Conservation (phyloP, 345 rosid species). For the Turnera subulata region DNA sequence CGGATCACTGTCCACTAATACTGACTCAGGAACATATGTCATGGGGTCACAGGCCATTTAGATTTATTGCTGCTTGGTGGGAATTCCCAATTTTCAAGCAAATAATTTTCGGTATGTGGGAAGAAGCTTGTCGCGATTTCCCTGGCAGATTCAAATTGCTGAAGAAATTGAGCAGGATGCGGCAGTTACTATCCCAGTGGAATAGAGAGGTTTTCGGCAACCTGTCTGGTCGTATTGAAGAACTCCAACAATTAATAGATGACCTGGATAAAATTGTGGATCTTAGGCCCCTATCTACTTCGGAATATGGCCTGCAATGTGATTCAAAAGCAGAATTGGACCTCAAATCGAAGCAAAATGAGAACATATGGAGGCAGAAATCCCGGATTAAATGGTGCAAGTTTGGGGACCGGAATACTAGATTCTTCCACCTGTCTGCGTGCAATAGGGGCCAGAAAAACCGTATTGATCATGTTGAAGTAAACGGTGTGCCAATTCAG, state of each 20-base stretch:
- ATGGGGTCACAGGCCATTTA: too few relatives aligned
- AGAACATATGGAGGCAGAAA: too few relatives aligned
- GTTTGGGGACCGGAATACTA: too few relatives aligned
- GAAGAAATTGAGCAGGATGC: neutral
- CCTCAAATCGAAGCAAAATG: neutral
- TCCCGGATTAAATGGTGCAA: too few relatives aligned
- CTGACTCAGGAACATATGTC: neutral
- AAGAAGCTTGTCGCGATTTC: neutral
- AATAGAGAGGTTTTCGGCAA: neutral
- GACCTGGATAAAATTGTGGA: neutral
- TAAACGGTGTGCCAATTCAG: neutral
- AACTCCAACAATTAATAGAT: neutral
- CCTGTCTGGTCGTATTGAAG: too few relatives aligned
- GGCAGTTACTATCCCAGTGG: neutral
- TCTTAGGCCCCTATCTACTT: neutral
- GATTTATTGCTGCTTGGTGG: neutral
- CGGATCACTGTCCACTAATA: neutral
- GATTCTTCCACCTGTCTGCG: neutral
- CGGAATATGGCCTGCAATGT: neutral
- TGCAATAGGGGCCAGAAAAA: neutral
- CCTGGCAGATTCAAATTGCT: neutral
- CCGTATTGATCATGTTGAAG: neutral
- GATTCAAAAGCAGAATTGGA: neutral
- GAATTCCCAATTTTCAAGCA: neutral
- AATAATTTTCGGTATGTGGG: neutral